Conservation (phyloP, 2,329 filamentous ascomycete species). For the Stagonosporopsis vannaccii region DNA sequence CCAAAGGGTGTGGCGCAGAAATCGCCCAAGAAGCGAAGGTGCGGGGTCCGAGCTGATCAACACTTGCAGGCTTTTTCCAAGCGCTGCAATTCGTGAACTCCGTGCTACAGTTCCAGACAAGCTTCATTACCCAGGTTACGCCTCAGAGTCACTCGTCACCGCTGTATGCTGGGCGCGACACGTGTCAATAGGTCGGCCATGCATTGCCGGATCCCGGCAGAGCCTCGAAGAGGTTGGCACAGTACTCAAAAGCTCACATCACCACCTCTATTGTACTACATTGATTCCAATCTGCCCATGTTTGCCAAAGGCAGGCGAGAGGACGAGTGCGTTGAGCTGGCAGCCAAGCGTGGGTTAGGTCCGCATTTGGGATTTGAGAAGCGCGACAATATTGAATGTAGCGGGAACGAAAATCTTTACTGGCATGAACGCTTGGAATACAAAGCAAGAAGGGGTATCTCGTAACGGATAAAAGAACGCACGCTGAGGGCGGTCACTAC, state of each 20-base stretch:
- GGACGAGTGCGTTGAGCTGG: neutral
- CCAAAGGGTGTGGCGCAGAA: slow-evolving; percentile 35
- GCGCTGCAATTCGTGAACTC: slow-evolving; percentile 23
- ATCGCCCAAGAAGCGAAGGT: slow-evolving; percentile 28
- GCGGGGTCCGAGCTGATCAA: slow-evolving; percentile 33
- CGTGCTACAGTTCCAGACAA: slow-evolving; percentile 17
- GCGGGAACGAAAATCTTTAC: neutral
- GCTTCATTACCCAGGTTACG: slow-evolving; percentile 19
- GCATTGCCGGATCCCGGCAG: slow-evolving; percentile 4
- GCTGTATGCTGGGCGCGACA: slow-evolving; percentile 21
- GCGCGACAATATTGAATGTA: neutral
- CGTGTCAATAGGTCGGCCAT: slow-evolving; percentile 7
- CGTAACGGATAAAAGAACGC: neutral
- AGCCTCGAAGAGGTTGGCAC: neutral
- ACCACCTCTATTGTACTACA: neutral
- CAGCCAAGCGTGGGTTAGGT: neutral
- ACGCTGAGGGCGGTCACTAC: neutral
- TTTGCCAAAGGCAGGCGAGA: neutral
- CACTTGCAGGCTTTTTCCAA: slow-evolving; percentile 20
- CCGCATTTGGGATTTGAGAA: neutral
- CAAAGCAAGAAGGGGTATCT: slow-evolving; percentile 3
- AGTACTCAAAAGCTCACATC: neutral
- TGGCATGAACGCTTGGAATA: neutral
- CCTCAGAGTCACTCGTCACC: slow-evolving; percentile 11
- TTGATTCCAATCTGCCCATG: neutral